Conservation (phyloP, 768 basidiomycete species). For the Mrakia blollopis region DNA sequence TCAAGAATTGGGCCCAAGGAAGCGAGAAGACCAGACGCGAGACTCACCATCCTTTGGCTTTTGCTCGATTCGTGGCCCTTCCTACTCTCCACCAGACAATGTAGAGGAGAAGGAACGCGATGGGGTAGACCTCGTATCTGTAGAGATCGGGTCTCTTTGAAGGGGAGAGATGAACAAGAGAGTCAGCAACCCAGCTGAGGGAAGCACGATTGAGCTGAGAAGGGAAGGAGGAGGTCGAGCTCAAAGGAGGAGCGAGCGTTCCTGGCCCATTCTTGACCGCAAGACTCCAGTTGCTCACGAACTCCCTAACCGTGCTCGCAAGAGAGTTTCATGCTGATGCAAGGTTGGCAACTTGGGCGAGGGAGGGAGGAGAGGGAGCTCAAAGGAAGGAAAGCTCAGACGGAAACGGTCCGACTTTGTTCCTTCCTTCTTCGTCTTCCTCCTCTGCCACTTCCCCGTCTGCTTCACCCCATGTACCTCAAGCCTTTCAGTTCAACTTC, state of each 20-base stretch:
- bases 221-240: background rate
- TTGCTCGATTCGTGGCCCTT: background rate
- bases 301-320: background rate
- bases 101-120: background rate
- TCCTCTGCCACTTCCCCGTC: too few relatives aligned
- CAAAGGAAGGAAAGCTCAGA: too few relatives aligned
- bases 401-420: too few relatives aligned
- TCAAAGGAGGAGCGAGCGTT: background rate
- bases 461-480: too few relatives aligned
- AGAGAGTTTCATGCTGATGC: too few relatives aligned
- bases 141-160: background rate
- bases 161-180: background rate
- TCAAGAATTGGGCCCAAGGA: background rate
- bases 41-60: constrained; percentile 15
- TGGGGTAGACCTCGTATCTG: background rate
- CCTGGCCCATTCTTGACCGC: too few relatives aligned
- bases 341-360: too few relatives aligned
- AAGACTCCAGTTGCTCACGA: background rate
- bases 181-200: background rate
- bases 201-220: background rate
- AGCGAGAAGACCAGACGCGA: too few relatives aligned
- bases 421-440: too few relatives aligned
- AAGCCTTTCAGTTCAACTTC: too few relatives aligned
- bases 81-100: constrained; percentile 15
- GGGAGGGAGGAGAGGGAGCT: too few relatives aligned